These are phyloP conservation scores for Blastobotrys raffinosifermentans DNA, from an alignment of 1,139 yeast species.

Conservation along the genomic window DNA sequence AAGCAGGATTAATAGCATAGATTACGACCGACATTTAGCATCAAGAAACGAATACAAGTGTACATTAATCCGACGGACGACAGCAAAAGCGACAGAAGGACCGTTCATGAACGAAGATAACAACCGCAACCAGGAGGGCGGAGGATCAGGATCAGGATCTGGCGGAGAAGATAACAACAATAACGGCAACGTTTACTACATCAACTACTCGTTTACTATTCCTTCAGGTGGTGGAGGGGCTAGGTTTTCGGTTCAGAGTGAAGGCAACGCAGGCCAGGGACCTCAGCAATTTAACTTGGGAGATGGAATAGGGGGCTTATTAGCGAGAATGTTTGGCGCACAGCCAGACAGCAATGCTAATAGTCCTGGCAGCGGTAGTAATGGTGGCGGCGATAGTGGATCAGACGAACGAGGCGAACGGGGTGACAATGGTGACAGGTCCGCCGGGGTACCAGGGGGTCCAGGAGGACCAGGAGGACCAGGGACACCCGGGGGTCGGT, in stretches of 20 bases:
- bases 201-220: conserved; percentile 3
- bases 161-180: not conserved
- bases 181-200: conserved; percentile 1
- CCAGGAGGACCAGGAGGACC: not conserved
- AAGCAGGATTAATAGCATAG: too few relatives aligned
- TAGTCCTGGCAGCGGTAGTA: not conserved
- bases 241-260: not conserved
- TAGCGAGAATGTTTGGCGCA: conserved; percentile 2
- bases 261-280: not conserved
- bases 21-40: too few relatives aligned
- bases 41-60: too few relatives aligned
- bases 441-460: too few relatives aligned
- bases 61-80: too few relatives aligned
- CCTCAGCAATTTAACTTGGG: not conserved
- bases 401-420: not conserved
- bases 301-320: not conserved
- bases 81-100: too few relatives aligned
- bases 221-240: not conserved
- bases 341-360: not conserved
- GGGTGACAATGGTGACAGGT: not conserved
- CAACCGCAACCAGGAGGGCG: too few relatives aligned
- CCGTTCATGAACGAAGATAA: too few relatives aligned
- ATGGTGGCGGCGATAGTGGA: not conserved
- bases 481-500: not conserved
- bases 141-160: not conserved